These are phyloP conservation scores for Rosa lucieae DNA, from an alignment of 306 rosid genomes.

Conservation along the genomic window DNA sequence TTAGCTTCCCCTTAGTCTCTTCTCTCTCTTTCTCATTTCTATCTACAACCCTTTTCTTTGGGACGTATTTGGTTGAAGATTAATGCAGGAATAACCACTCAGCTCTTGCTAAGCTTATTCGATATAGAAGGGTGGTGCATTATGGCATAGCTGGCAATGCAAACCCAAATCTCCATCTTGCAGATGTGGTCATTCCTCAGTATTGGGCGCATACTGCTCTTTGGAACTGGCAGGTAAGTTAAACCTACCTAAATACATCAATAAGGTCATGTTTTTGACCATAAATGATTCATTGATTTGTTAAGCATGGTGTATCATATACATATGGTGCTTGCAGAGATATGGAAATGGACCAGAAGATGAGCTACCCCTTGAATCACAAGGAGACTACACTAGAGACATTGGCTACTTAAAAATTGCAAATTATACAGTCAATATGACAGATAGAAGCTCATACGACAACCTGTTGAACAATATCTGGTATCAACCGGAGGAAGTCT, in stretches of 20 bases:
- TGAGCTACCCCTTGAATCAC: slow-evolving; percentile 39
- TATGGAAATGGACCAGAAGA: slow-evolving; percentile 44
- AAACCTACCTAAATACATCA: neutral
- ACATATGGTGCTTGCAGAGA: slow-evolving; percentile 32
- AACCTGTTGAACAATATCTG: slow-evolving; percentile 59
- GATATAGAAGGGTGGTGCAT: slow-evolving; percentile 53
- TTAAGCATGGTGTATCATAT: neutral
- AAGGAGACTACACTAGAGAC: slow-evolving; percentile 53
- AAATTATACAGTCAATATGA: slow-evolving; percentile 40
- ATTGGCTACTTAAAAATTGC: slow-evolving; percentile 48
- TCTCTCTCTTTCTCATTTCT: neutral
- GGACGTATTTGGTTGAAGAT: slow-evolving; percentile 28
- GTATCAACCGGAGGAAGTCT: slow-evolving; percentile 63
- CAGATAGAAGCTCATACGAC: slow-evolving; percentile 18
- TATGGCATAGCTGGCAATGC: slow-evolving; percentile 75
- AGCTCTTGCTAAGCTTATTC: slow-evolving; percentile 56
- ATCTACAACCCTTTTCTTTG: neutral
- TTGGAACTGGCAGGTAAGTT: slow-evolving; percentile 81
- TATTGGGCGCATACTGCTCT: slow-evolving; percentile 57
- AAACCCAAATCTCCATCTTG: slow-evolving; percentile 52
- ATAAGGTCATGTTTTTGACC: neutral
- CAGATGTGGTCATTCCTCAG: slow-evolving; percentile 59
- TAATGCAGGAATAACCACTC: slow-evolving; percentile 60
- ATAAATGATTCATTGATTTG: neutral
- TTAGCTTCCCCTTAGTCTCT: neutral